Conservation (phyloP, 441 rosid genomes). For the Populus hybrid region DNA sequence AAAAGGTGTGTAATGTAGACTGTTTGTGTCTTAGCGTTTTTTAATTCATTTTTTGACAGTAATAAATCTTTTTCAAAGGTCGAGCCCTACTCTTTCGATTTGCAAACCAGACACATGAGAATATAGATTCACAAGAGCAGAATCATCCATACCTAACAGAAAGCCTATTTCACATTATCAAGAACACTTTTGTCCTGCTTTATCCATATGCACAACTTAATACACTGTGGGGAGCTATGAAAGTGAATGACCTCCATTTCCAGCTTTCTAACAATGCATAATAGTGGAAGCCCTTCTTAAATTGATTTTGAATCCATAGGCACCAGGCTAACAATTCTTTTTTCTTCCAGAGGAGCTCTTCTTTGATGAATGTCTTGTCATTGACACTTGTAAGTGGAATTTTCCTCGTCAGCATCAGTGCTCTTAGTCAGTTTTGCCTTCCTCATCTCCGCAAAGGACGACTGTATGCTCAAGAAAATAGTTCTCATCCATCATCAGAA, state of each 20-base stretch:
- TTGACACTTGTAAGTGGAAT: slow-evolving; percentile 62
- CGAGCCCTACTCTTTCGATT: background rate
- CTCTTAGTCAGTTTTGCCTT: slow-evolving; percentile 39
- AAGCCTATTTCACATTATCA: background rate
- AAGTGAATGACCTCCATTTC: background rate
- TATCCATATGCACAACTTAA: background rate
- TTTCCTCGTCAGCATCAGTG: slow-evolving; percentile 44
- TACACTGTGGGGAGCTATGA: background rate
- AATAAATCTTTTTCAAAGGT: background rate
- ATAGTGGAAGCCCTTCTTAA: background rate
- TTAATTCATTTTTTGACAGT: background rate
- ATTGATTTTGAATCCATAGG: slow-evolving; percentile 1
- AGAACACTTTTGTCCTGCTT: background rate
- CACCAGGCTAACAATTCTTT: slow-evolving; percentile 16
- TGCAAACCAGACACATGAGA: background rate
- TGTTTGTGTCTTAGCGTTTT: background rate
- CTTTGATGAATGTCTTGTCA: slow-evolving; percentile 50
- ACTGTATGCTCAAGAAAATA: slow-evolving; percentile 28
- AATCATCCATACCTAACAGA: background rate
- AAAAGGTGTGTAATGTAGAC: slow-evolving; percentile 47
- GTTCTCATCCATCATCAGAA: slow-evolving; percentile 39
- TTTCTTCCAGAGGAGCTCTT: slow-evolving; percentile 54
- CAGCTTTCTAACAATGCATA: background rate
- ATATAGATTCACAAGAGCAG: background rate
- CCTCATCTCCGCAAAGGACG: slow-evolving; percentile 41